Evolutionary conservation across 106 monocot species (phyloP).

Genomic region (Agapanthus africanus): DNA sequence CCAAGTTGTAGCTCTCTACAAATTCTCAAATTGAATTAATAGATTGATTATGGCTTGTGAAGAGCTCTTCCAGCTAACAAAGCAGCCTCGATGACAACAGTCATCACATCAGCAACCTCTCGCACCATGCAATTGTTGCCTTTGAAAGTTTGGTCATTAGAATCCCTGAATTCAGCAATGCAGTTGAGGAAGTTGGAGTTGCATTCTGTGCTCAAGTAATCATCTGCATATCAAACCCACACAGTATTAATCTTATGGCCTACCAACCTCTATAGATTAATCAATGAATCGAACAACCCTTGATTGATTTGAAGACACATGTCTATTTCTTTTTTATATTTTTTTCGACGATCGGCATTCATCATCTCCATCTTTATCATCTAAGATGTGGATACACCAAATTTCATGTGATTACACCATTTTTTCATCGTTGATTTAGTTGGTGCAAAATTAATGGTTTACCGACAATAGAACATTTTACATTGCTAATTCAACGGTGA

Average conservation of each 20-base stretch:
- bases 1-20: too few species aligned
- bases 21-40: too few species aligned
- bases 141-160: slow-evolving; percentile 37
- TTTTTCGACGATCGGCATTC: too few species aligned
- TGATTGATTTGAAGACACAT: not conserved
- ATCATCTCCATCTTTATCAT: too few species aligned
- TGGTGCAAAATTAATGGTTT: too few species aligned
- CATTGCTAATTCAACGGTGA: too few species aligned
- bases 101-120: slow-evolving; percentile 68
- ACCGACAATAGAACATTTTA: too few species aligned
- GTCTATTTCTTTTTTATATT: not conserved
- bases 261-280: not conserved
- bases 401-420: too few species aligned
- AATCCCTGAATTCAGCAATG: slow-evolving; percentile 34
- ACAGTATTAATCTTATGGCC: not conserved
- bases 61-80: slow-evolving; percentile 65
- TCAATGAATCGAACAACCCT: not conserved
- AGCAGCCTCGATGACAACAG: slow-evolving; percentile 69
- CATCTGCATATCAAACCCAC: slow-evolving; percentile 48
- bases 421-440: too few species aligned
- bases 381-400: too few species aligned
- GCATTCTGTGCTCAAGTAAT: slow-evolving; percentile 69
- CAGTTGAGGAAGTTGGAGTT: slow-evolving; percentile 62
- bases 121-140: slow-evolving; percentile 69
- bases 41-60: slow-evolving; percentile 71